Conservation (phyloP, 2,329 filamentous ascomycete species). For the Cladosporium phlei region DNA sequence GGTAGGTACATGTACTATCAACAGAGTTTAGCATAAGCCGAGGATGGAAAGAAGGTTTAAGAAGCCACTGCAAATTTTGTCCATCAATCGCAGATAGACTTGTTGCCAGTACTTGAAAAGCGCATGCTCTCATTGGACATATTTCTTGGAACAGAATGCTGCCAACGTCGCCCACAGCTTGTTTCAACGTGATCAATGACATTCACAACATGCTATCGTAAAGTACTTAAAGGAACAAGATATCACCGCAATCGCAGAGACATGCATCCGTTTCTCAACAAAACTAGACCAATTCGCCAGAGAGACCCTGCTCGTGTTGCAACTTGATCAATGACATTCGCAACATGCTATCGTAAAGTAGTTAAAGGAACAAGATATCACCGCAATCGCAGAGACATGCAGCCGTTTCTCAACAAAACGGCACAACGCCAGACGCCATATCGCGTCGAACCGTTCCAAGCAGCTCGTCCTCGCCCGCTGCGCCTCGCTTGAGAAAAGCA, state of each 20-base stretch:
- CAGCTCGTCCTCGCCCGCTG: neutral
- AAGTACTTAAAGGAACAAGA: slow-evolving; percentile 2
- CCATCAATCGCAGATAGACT: no score
- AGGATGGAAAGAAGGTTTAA: no score
- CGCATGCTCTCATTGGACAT: no score
- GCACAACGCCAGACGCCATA: slow-evolving; percentile 12
- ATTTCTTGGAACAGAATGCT: no score
- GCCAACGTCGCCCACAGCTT: no score
- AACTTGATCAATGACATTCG: slow-evolving; percentile 13
- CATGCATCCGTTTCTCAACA: neutral
- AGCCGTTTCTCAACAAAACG: neutral
- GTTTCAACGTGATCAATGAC: slow-evolving; percentile 11
- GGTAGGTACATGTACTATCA: no score
- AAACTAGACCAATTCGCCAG: slow-evolving; percentile 3
- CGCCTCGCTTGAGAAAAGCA: neutral
- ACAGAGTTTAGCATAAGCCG: no score
- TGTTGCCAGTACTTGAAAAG: no score
- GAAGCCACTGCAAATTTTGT: no score
- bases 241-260: slow-evolving; percentile 8
- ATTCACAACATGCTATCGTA: no score
- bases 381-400: slow-evolving; percentile 8
- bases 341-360: slow-evolving; percentile 14
- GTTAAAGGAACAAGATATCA: slow-evolving; percentile 1
- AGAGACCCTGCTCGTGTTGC: no score
- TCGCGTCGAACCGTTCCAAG: slow-evolving; percentile 10